Percentiles rank a stretch among this genome's conserved stretches.
phyloP scores from a whole-genome alignment of 2,329 filamentous ascomycete genomes.

The Ceratocystis alfenasii region DNA sequence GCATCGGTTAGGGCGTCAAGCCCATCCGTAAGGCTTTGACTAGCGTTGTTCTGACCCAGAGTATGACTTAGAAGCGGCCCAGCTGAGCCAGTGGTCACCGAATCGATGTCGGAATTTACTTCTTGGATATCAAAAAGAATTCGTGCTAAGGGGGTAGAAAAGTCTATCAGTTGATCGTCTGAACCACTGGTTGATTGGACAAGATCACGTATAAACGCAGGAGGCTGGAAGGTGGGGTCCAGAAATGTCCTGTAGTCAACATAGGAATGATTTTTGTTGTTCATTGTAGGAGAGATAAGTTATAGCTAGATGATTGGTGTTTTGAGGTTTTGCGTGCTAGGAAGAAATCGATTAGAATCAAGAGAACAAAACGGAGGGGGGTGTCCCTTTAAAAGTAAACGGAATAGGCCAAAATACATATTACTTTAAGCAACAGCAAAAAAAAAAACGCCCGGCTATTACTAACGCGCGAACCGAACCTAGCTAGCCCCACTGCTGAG shows the following conservation, averaged over 20 bases:
- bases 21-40: slow-evolving; percentile 57
- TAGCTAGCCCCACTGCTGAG: too few species aligned
- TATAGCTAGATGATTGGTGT: neutral
- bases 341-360: neutral
- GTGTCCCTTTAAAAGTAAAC: too few species aligned
- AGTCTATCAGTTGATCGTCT: slow-evolving; percentile 77
- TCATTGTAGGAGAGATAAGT: slow-evolving; percentile 13
- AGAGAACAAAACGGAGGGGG: too few species aligned
- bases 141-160: slow-evolving; percentile 83
- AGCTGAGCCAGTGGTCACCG: slow-evolving; percentile 72
- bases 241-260: slow-evolving; percentile 94
- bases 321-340: neutral
- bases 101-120: slow-evolving; percentile 90
- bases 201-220: slow-evolving; percentile 75
- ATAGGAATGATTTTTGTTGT: slow-evolving; percentile 60
- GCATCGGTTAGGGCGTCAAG: slow-evolving; percentile 69
- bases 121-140: slow-evolving; percentile 96
- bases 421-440: too few species aligned
- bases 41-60: slow-evolving; percentile 58
- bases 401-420: too few species aligned
- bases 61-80: slow-evolving; percentile 72
- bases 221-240: slow-evolving; percentile 66
- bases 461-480: too few species aligned
- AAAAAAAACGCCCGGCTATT: too few species aligned
- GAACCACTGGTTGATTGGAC: slow-evolving; percentile 86